Percentiles rank a stretch among this genome's conserved stretches.
These are phyloP conservation scores for Eucalyptus pauciflora DNA, from an alignment of 345 rosid genomes.

Conservation along the genomic window DNA sequence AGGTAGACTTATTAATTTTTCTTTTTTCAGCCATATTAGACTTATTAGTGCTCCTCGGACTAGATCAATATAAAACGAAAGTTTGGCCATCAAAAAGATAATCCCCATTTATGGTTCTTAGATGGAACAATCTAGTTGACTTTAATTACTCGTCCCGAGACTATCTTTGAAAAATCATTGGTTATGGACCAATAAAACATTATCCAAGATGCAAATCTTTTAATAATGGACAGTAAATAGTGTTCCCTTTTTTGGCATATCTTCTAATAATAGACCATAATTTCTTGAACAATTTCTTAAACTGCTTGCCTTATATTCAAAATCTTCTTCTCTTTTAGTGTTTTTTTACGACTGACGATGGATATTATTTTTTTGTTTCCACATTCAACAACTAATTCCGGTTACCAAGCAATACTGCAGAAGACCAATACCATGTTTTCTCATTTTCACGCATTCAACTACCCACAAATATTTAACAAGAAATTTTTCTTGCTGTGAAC, in stretches of 20 bases:
- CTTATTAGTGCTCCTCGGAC: not conserved
- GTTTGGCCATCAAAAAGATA: no score
- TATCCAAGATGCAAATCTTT: no score
- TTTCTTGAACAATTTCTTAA: no score
- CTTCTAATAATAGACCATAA: not conserved
- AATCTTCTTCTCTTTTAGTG: not conserved
- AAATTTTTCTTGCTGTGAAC: not conserved
- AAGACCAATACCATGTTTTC: not conserved
- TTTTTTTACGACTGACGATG: not conserved
- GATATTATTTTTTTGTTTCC: not conserved
- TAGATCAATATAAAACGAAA: no score
- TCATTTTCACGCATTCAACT: not conserved
- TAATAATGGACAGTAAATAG: no score
- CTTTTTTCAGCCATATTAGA: no score
- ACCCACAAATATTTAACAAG: not conserved
- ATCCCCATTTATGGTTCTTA: no score
- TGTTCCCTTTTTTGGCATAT: not conserved
- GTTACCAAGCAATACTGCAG: not conserved
- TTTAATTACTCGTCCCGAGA: rapidly evolving
- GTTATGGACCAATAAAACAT: no score
- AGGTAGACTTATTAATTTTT: not conserved
- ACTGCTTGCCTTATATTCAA: not conserved
- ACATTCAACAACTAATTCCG: not conserved
- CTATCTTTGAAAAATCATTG: not conserved
- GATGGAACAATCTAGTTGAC: no score